Evolutionary conservation across 345 rosid genomes (phyloP), one percentile per base, ranked within the genome.

Genomic region (Brassica carinata): DNA sequence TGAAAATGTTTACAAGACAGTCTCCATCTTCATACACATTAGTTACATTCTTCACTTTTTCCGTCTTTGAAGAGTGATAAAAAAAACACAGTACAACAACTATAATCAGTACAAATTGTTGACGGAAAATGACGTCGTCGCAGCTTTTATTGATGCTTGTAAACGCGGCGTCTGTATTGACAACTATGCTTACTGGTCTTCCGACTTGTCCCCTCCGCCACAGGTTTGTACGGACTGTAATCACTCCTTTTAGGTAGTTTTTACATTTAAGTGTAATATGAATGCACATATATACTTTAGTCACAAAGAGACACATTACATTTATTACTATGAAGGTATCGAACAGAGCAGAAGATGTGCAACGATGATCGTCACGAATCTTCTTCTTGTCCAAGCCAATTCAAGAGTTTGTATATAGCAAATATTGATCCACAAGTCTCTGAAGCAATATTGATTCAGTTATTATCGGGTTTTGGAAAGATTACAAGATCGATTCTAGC

Each of bases 341-440:
- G 17, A 64, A 71, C 71, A 71, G 18, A 77, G 30, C 55, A 31
- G 30, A 31, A 69, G 55, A 62, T 69, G 80, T 45, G 64, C 34
- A 62, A 30, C 19, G 38, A 62, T 51, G 57, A 69, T 18, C 6
- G 19, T 69, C 68, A 59, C 48, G 4, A 36, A 63, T 77, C 71
- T n/a, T 63, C 65, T 14, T 31, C 64, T 66, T 57, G 15, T 55
- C 77, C 34, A 65, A 72, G 55, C 61, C 66, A 57, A 15, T 73
- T 57, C 26, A 55, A 33, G 18, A 67, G 30, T 73, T 40, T 79
- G 73, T 79, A 79, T 58, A 0, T 73, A 66, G n/a, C 74, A 17
- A 74, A 73, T 58, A 62, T 79, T 17, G 82, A 79, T 67, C 74
- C 40, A n/a, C 64, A 8, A 40, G 27, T 73, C 63, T 58, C 78